These are phyloP conservation scores for Heterobasidion occidentale DNA, from an alignment of 1,284 basidiomycete species.

Conservation along the genomic window DNA sequence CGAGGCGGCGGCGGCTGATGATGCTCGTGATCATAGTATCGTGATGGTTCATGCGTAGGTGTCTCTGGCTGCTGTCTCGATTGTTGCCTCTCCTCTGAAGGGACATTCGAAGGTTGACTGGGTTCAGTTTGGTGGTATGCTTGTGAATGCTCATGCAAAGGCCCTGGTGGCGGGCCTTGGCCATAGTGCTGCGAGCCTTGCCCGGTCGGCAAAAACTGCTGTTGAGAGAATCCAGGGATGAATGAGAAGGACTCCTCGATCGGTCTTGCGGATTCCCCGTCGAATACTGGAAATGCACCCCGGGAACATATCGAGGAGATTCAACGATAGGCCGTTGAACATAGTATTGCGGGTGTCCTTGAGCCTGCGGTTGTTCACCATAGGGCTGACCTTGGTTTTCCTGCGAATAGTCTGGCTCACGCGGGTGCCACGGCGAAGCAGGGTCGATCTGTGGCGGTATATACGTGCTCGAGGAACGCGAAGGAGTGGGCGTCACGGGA, in stretches of 20 bases:
- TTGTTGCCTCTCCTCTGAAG: neutral
- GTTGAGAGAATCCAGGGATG: too few species aligned
- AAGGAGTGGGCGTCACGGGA: slow-evolving; percentile 5
- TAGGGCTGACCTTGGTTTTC: neutral
- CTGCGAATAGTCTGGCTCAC: neutral
- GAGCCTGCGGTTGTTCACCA: neutral
- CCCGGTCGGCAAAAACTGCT: too few species aligned
- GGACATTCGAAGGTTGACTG: too few species aligned
- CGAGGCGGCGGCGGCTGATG: slow-evolving; percentile 13
- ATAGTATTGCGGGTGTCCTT: neutral
- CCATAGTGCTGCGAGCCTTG: too few species aligned
- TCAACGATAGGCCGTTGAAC: neutral
- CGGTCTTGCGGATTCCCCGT: neutral
- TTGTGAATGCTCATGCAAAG: too few species aligned
- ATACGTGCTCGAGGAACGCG: neutral
- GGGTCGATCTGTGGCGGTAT: neutral
- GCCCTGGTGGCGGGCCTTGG: too few species aligned
- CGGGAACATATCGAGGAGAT: neutral
- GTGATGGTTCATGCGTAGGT: neutral
- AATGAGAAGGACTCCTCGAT: neutral
- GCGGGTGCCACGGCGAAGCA: neutral
- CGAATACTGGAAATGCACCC: neutral
- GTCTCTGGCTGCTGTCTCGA: neutral
- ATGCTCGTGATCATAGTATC: neutral
- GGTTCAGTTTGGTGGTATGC: too few species aligned